Conservation (phyloP, 164 flowering plant genomes). For the Aristolochia contorta region DNA sequence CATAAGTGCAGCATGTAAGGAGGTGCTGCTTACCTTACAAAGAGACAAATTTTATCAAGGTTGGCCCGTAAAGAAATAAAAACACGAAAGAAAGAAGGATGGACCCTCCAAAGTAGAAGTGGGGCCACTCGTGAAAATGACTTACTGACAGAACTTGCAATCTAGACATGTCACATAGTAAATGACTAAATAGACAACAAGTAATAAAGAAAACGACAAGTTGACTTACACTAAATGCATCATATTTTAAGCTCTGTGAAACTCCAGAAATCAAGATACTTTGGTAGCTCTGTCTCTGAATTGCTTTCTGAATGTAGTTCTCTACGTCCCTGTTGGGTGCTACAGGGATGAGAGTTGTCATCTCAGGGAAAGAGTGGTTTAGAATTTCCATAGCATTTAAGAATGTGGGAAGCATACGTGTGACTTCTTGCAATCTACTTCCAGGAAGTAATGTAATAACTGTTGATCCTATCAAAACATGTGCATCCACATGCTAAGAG, state of each 20-base stretch:
- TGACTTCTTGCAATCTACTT: constrained; percentile 90
- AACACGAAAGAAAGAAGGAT: too few relatives aligned
- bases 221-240: constrained; percentile 63
- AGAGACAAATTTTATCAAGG: too few relatives aligned
- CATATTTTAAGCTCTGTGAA: constrained; percentile 42
- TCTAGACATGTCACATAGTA: too few relatives aligned
- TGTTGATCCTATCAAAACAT: constrained; percentile 43
- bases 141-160: too few relatives aligned
- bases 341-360: constrained; percentile 58
- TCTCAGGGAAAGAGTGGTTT: constrained; percentile 36
- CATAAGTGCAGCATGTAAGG: too few relatives aligned
- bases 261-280: constrained; percentile 54
- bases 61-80: too few relatives aligned
- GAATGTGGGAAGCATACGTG: constrained; percentile 75
- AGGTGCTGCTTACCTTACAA: too few relatives aligned
- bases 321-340: constrained; percentile 77
- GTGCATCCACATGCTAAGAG: too few relatives aligned
- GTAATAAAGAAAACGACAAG: neutral
- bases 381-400: constrained; percentile 37
- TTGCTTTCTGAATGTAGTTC: constrained; percentile 27
- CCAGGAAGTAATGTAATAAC: constrained; percentile 81
- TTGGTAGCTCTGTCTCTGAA: constrained; percentile 49
- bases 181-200: too few relatives aligned
- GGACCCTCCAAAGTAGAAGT: too few relatives aligned
- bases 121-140: too few relatives aligned